Evolutionary conservation across 2,329 filamentous ascomycete genomes (phyloP).

Genomic region (Hymenoscyphus albidus): DNA sequence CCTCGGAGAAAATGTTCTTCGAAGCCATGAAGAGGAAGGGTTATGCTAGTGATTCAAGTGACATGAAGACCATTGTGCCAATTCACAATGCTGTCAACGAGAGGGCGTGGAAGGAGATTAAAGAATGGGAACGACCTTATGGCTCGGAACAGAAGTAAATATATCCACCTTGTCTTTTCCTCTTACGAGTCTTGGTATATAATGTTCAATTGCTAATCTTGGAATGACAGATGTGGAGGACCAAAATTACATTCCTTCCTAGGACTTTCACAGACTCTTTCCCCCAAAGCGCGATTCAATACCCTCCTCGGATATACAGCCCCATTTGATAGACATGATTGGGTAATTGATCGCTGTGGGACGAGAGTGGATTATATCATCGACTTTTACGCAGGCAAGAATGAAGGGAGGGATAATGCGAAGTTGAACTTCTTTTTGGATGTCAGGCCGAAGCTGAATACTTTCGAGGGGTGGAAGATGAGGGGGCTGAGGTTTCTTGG

Average conservation of each 20-base stretch:
- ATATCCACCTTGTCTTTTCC: background rate
- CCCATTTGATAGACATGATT: conserved; percentile 95
- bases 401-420: conserved; percentile 38
- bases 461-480: conserved; percentile 66
- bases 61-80: conserved; percentile 90
- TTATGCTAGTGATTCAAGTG: conserved; percentile 63
- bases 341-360: conserved; percentile 91
- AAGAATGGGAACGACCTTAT: conserved; percentile 77
- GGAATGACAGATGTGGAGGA: conserved; percentile 57
- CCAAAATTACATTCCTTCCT: conserved; percentile 81
- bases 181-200: background rate
- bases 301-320: conserved; percentile 80
- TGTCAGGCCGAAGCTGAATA: conserved; percentile 65
- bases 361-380: conserved; percentile 89
- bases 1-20: conserved; percentile 96
- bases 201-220: conserved; percentile 9
- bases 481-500: conserved; percentile 50
- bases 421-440: conserved; percentile 62
- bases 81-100: conserved; percentile 99
- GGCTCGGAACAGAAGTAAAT: conserved; percentile 53
- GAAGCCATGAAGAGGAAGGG: conserved; percentile 92
- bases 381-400: conserved; percentile 85
- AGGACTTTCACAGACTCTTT: conserved; percentile 66
- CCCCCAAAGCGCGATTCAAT: conserved; percentile 79
- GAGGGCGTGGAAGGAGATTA: conserved; percentile 89